phyloP scores from a whole-genome alignment of 2,329 filamentous ascomycete species.

The Cryphonectria parasitica region DNA sequence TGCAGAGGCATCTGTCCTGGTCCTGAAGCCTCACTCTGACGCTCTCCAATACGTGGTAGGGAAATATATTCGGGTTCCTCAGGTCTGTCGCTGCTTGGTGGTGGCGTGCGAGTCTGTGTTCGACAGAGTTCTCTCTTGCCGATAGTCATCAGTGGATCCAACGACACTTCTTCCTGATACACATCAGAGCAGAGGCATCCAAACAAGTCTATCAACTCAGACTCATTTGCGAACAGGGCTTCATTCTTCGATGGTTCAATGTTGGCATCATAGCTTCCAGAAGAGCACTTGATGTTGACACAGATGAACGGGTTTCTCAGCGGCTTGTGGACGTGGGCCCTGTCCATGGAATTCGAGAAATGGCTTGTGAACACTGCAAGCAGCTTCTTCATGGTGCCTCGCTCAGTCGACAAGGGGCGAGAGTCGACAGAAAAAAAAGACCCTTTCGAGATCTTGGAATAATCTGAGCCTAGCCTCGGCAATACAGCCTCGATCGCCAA shows the following conservation, averaged over 20 bases:
- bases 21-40: not conserved
- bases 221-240: slow-evolving; percentile 66
- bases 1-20: not conserved
- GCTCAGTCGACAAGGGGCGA: slow-evolving; percentile 61
- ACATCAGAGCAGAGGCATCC: slow-evolving; percentile 46
- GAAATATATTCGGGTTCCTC: slow-evolving; percentile 3
- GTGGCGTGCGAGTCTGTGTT: slow-evolving; percentile 24
- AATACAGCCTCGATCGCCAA: slow-evolving; percentile 62
- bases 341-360: slow-evolving; percentile 42
- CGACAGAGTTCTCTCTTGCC: slow-evolving; percentile 13
- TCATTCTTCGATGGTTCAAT: slow-evolving; percentile 74
- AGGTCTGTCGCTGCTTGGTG: slow-evolving; percentile 43
- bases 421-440: slow-evolving; percentile 71
- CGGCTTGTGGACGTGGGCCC: slow-evolving; percentile 33
- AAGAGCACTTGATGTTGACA: slow-evolving; percentile 65
- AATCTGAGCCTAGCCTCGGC: slow-evolving; percentile 53
- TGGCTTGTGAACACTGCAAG: slow-evolving; percentile 55
- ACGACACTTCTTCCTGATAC: slow-evolving; percentile 37
- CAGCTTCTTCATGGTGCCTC: slow-evolving; percentile 65
- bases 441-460: slow-evolving; percentile 50
- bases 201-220: slow-evolving; percentile 49
- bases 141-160: slow-evolving; percentile 16
- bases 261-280: slow-evolving; percentile 71
- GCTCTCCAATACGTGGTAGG: not conserved
- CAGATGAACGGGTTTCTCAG: slow-evolving; percentile 63